These are phyloP conservation scores for Nicotiana attenuata DNA, from an alignment of 257 asterid genomes.

Conservation along the genomic window DNA sequence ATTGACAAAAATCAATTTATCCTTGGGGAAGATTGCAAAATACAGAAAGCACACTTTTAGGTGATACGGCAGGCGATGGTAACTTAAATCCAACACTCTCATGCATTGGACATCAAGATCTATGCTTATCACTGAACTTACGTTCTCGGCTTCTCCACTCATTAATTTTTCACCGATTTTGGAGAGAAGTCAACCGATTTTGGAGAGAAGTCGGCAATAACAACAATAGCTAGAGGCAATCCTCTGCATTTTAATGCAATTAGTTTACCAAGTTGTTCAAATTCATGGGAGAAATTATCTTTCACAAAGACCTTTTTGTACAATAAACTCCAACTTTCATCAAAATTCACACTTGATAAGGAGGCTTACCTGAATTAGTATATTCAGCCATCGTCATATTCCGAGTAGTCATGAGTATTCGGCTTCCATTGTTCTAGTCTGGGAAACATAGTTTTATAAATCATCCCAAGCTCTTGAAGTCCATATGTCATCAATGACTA, in stretches of 20 bases:
- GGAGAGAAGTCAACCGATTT: background rate
- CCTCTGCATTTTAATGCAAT: background rate
- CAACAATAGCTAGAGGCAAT: background rate
- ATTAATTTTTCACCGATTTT: background rate
- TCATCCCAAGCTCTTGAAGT: no score
- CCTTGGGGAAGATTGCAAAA: background rate
- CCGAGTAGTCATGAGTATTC: no score
- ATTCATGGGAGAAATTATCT: background rate
- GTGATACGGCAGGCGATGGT: slow-evolving; percentile 13
- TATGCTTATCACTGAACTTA: background rate
- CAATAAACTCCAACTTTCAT: no score
- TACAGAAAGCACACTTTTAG: slow-evolving; percentile 1
- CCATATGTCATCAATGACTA: no score
- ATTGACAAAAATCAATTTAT: slow-evolving; percentile 2
- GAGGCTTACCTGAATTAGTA: no score
- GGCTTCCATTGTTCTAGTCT: no score
- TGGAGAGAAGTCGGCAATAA: background rate
- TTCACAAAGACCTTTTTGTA: background rate
- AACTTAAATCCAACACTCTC: background rate
- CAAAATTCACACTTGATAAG: no score
- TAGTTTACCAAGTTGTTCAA: background rate
- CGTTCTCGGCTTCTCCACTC: background rate
- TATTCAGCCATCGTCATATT: no score
- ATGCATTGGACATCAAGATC: background rate
- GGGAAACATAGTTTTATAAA: no score